Evolutionary conservation across 306 rosid species (phyloP).

Genomic region (Nissolia schottii): DNA sequence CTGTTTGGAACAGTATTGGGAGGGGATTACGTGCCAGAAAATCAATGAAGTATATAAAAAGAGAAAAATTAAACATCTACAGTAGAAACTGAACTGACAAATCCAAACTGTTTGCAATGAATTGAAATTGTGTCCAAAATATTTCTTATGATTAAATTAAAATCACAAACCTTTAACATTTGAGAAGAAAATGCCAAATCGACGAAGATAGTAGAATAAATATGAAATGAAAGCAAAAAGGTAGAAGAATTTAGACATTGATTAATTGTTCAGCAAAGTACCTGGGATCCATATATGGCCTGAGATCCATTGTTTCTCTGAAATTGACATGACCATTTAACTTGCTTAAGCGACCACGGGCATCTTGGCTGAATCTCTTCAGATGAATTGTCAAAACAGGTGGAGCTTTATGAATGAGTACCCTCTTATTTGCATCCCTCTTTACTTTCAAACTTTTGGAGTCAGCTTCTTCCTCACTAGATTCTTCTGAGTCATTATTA

Average conservation of each 20-base stretch:
- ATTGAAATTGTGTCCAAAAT: neutral
- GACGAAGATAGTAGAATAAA: neutral
- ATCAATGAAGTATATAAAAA: neutral
- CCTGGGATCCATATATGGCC: slow-evolving; percentile 89
- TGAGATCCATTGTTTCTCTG: slow-evolving; percentile 69
- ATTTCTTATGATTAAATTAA: neutral
- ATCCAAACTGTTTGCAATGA: neutral
- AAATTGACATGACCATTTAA: slow-evolving; percentile 82
- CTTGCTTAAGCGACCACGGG: slow-evolving; percentile 89
- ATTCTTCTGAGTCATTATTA: slow-evolving; percentile 30
- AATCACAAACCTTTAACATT: neutral
- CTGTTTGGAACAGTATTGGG: slow-evolving; percentile 32
- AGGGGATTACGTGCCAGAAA: slow-evolving; percentile 10
- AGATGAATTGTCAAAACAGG: slow-evolving; percentile 83
- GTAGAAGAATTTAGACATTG: neutral
- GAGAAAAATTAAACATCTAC: neutral
- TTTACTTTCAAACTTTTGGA: slow-evolving; percentile 53
- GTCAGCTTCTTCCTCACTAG: slow-evolving; percentile 40
- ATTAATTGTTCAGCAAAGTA: slow-evolving; percentile 39
- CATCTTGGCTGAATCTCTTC: slow-evolving; percentile 92
- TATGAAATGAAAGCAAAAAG: neutral
- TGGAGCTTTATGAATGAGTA: slow-evolving; percentile 71
- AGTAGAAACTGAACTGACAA: neutral
- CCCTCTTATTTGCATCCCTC: slow-evolving; percentile 87
- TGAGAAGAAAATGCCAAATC: neutral